A percentile compares a stretch with the other conserved stretches of the same genome.
Conservation (phyloP, 164 flowering plant genomes). For the Aristolochia californica region DNA sequence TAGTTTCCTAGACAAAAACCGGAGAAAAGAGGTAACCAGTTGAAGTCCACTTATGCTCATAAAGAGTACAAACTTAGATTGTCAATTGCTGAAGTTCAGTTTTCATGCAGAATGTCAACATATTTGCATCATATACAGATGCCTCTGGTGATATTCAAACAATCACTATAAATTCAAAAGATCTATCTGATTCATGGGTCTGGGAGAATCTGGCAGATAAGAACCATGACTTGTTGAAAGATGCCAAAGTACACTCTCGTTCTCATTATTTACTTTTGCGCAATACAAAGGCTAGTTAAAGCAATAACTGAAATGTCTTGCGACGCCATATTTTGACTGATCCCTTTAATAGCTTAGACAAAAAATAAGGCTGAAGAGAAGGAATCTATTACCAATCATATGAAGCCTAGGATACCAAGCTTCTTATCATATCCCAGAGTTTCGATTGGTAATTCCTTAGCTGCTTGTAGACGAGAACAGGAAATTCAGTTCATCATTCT, state of each 20-base stretch:
- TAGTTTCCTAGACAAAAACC: too few species aligned
- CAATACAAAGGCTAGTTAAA: background rate
- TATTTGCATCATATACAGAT: conserved; percentile 61
- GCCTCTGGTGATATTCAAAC: conserved; percentile 48
- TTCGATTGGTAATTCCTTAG: background rate
- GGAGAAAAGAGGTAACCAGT: too few species aligned
- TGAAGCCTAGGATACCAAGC: background rate
- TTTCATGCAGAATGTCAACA: conserved; percentile 53
- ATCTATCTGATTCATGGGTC: conserved; percentile 32
- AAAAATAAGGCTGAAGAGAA: too few species aligned
- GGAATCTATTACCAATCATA: too few species aligned
- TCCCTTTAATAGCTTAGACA: background rate
- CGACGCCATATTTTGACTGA: background rate
- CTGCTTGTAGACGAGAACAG: too few species aligned
- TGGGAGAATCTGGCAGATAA: conserved; percentile 48
- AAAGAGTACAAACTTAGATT: background rate
- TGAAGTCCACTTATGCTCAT: too few species aligned
- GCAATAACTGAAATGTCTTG: background rate
- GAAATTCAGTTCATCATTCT: background rate
- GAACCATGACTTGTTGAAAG: conserved; percentile 16
- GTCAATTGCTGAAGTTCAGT: conserved; percentile 5
- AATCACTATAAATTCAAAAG: conserved; percentile 36
- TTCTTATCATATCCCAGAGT: background rate
- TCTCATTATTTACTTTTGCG: background rate
- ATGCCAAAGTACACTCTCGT: conserved; percentile 31